Percentiles rank a stretch among this genome's conserved stretches.
Conservation (phyloP, 2,329 filamentous ascomycete species). For the Torrubiellomyces zombiae region DNA sequence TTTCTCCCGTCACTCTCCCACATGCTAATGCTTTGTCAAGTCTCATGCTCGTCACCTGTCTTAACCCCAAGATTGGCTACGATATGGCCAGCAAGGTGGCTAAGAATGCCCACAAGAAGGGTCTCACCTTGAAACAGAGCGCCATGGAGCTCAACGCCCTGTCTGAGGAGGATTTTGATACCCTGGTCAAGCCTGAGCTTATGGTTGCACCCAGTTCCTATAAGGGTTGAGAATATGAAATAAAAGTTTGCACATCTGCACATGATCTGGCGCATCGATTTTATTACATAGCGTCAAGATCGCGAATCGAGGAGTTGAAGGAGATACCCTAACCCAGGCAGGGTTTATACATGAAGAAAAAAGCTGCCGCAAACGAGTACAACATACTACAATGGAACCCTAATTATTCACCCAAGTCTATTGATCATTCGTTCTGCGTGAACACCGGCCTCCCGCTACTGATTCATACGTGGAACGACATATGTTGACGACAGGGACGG, state of each 20-base stretch:
- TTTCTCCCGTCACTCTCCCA: constrained; percentile 5
- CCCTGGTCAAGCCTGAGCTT: constrained; percentile 77
- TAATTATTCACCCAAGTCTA: too few relatives aligned
- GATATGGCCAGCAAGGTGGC: constrained; percentile 95
- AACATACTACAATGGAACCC: too few relatives aligned
- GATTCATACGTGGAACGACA: too few relatives aligned
- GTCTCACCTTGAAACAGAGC: constrained; percentile 79
- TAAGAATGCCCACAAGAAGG: constrained; percentile 99
- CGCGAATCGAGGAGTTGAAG: too few relatives aligned
- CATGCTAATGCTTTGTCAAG: constrained; percentile 24
- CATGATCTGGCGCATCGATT: not conserved
- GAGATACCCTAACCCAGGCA: too few relatives aligned
- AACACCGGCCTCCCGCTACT: too few relatives aligned
- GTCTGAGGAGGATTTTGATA: constrained; percentile 78
- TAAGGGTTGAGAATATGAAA: constrained; percentile 28
- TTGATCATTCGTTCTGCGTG: too few relatives aligned
- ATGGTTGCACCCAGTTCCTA: constrained; percentile 72
- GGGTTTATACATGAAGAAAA: too few relatives aligned
- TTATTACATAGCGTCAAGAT: too few relatives aligned
- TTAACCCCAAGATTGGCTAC: constrained; percentile 94
- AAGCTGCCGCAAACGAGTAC: too few relatives aligned
- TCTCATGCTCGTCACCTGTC: constrained; percentile 94
- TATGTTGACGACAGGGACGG: too few relatives aligned
- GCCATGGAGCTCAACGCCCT: constrained; percentile 86
- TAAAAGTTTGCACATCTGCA: too few relatives aligned